Evolutionary conservation across 768 basidiomycete genomes (phyloP).

Genomic region (Suillus decipiens): DNA sequence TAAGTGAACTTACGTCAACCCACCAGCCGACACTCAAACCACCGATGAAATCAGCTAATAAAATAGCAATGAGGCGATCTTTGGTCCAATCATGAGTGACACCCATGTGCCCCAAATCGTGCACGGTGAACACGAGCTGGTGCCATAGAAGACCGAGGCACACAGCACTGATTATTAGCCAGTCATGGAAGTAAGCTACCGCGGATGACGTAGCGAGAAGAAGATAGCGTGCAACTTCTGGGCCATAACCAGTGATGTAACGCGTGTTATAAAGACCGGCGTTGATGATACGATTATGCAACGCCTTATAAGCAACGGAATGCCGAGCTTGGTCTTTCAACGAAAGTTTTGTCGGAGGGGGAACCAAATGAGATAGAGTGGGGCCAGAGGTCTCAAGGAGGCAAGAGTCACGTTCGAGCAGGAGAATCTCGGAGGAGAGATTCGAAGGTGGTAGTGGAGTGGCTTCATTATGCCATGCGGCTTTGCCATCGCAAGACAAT

Average conservation of each 20-base stretch:
- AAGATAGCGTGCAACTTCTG: conserved; percentile 79
- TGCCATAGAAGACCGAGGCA: conserved; percentile 93
- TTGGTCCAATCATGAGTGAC: conserved; percentile 84
- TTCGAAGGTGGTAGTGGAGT: conserved; percentile 38
- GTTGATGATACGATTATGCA: conserved; percentile 71
- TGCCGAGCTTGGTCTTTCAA: conserved; percentile 62
- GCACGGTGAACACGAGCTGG: conserved; percentile 88
- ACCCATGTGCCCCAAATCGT: conserved; percentile 95
- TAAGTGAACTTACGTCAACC: conserved; percentile 78
- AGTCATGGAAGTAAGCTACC: conserved; percentile 59
- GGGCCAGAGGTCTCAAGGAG: conserved; percentile 36
- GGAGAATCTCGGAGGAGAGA: conserved; percentile 58
- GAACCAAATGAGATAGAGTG: conserved; percentile 47
- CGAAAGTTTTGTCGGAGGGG: conserved; percentile 56
- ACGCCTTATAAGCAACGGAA: conserved; percentile 75
- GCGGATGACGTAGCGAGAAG: conserved; percentile 61
- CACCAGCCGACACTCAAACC: conserved; percentile 98
- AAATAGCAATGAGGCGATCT: conserved; percentile 79
- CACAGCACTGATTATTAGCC: conserved; percentile 75
- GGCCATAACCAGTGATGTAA: conserved; percentile 86
- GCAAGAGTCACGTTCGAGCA: conserved; percentile 46
- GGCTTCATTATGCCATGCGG: conserved; percentile 68
- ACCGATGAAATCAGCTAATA: conserved; percentile 84
- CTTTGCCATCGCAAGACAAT: conserved; percentile 42
- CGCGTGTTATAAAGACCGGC: conserved; percentile 87